Evolutionary conservation across 1,139 yeast genomes (phyloP), one percentile per base, ranked within the genome.

Genomic region (Pichia sp.): DNA sequence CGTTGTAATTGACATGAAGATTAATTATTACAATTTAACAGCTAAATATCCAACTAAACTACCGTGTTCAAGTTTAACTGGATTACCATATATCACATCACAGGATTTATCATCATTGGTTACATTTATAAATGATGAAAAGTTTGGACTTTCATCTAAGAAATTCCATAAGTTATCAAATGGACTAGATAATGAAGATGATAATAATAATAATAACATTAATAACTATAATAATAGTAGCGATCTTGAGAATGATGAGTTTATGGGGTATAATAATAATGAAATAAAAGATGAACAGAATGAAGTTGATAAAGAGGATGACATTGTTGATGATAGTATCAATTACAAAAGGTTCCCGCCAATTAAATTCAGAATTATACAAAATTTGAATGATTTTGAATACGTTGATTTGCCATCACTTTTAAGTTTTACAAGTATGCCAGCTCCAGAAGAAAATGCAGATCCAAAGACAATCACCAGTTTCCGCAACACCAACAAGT

Each of bases 51-150:
- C 91, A 0, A 60, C 69, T 22, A 67, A 68, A 18, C 64, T 80
- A 33, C 91, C 93, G 2, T 60, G 62, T 51, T 73, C 84, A 19
- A 70, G 82, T 1, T 64, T 77, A 1, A 74, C 79, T 1, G 75
- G 76, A 0, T 73, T 77, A 33, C 81, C 84, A 19, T 82, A 82
- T 52, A 69, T 84, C 3, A 73, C 84, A 1, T 67, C 80, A 45
- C 80, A 80, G 30, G 84, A 83, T 60, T 68, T 85, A 59, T 74
- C 83, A 58, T 79, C 86, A 0, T 70, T 85, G 45, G 75, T 85
- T 25, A 71, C 83, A 5, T 84, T 77, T 58, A 75, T 85, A 45
- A 86, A 85, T 61, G 68, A 70, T 53, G 72, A 70, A 56, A 67
- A 72, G 51, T 57, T 60, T 58, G 64, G 68, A 44, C 53, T 61